phyloP scores from a whole-genome alignment of 2,329 filamentous ascomycete species.

The Botryosphaeria dothidea region DNA sequence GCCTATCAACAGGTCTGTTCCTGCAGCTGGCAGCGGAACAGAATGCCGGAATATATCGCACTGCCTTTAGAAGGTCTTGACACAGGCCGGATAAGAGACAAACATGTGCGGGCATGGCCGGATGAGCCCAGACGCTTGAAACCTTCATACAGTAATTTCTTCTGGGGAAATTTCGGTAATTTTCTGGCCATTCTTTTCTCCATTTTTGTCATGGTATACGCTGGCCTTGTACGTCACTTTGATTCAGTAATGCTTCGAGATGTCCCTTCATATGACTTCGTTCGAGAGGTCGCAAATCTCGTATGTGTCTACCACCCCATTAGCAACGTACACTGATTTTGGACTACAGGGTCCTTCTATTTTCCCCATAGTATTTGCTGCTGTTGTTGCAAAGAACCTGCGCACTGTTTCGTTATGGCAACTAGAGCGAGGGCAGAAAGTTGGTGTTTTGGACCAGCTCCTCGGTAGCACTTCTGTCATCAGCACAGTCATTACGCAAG shows the following conservation, averaged over 20 bases:
- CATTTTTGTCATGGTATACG: not conserved
- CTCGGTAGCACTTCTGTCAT: constrained; percentile 22
- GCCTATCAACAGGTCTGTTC: too few species aligned
- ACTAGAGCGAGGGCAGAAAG: constrained; percentile 21
- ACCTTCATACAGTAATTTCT: not conserved
- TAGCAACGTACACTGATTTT: not conserved
- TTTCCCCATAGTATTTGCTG: constrained; percentile 23
- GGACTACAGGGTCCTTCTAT: constrained; percentile 12
- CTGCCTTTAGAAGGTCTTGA: not conserved
- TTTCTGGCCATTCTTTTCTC: not conserved
- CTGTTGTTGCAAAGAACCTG: constrained; percentile 22
- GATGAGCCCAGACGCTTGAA: not conserved
- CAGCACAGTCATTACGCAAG: constrained; percentile 20
- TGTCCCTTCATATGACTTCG: not conserved
- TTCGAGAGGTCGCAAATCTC: not conserved
- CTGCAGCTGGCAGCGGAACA: too few species aligned
- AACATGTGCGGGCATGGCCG: not conserved
- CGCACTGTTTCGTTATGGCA: constrained; percentile 22
- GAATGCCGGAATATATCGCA: not conserved
- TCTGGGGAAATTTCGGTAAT: not conserved
- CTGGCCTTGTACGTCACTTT: not conserved
- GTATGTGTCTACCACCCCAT: not conserved
- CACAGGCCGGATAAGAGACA: not conserved
- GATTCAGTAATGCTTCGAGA: not conserved
- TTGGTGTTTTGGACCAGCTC: constrained; percentile 23